These are phyloP conservation scores for Nephromyces sp. DNA, from an alignment of 169 alveolate genomes.

Conservation along the genomic window DNA sequence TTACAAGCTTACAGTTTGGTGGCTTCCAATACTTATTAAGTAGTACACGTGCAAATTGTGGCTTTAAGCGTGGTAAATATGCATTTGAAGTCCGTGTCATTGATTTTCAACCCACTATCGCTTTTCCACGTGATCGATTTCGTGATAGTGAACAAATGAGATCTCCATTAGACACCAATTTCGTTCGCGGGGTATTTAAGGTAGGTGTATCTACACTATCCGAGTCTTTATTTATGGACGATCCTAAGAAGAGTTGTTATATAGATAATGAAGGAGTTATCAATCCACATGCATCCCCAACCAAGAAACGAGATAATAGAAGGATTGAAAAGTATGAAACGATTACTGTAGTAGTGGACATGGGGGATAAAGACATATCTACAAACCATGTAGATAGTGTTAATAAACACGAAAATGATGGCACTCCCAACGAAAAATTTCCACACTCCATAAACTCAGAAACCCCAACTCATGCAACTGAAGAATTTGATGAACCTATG, in stretches of 20 bases:
- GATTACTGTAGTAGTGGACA: not conserved
- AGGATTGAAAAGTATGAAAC: not conserved
- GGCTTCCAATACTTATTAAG: not conserved
- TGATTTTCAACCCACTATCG: not conserved
- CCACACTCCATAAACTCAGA: no score
- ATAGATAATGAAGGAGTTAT: not conserved
- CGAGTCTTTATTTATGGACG: not conserved
- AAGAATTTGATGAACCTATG: no score
- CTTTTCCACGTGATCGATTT: not conserved
- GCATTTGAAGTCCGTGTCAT: not conserved
- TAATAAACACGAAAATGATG: no score
- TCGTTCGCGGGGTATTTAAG: not conserved
- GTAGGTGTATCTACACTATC: not conserved
- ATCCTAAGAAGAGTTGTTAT: not conserved
- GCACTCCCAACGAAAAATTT: no score
- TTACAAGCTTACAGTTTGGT: not conserved
- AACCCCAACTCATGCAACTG: no score
- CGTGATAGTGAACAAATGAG: not conserved
- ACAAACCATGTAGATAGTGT: no score
- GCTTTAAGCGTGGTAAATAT: not conserved
- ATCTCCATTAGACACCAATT: no score
- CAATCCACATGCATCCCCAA: not conserved
- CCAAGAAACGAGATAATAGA: not conserved
- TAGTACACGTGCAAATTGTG: not conserved
- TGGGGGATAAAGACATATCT: no score